Evolutionary conservation across 768 basidiomycete species (phyloP), one percentile per base, ranked within the genome.

Genomic region (Auriscalpium vulgare): DNA sequence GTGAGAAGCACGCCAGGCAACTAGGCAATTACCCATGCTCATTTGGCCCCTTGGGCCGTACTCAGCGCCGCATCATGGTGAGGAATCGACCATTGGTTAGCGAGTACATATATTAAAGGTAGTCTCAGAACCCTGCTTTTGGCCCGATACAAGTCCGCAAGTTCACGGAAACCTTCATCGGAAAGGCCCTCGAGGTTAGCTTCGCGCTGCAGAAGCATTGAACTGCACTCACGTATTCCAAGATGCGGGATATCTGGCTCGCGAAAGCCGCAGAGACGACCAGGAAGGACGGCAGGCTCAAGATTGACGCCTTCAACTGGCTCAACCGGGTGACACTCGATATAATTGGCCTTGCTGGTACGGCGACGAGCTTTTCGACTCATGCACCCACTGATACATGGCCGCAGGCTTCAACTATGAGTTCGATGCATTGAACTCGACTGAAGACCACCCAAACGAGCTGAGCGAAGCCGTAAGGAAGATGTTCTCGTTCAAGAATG

Each of bases 321-420:
- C 46, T 66, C 9, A 62, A 55, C 47, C 58, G 49, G 49, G 53
- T 55, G 13, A 62, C 65, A 2, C 55, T 66, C 8, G 65, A 66
- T 40, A 59, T 66, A 34, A 66, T 66, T 54, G 66, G 66, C 17
- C 56, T 63, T 1, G 58, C 66, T 6, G 66, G 66, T 64, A 36
- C 21, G 37, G 36, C 10, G 8, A 10, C 16, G 9, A 29, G 29
- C 43, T 44, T 6, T 44, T 16, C 16, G 43, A 19, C 1, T 19
- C 19, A 9, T n/a, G 9, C 34, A 8, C 9, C 14, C 6, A 17
- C 16, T 38, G 14, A 21, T 23, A 37, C 16, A 17, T 23, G 9
- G 5, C 21, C 21, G 21, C 40, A 76, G 74, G 75, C 16, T 76
- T 76, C 56, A 67, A 73, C 56, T 72, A 72, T 54, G 8, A 66